phyloP scores from a whole-genome alignment of 202 grass and related monocot species.

The Setaria viridis region DNA sequence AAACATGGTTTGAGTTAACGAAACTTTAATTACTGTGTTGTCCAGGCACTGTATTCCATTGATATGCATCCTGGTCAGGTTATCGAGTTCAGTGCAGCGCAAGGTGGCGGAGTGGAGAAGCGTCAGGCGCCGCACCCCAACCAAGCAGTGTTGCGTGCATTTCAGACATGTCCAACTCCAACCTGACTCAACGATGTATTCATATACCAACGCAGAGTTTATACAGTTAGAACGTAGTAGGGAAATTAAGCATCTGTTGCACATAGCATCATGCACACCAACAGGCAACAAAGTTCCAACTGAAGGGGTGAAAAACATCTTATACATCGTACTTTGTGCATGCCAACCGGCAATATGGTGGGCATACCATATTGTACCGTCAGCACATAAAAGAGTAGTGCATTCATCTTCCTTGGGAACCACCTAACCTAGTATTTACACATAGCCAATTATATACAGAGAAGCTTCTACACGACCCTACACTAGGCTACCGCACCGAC shows the following conservation, averaged over 20 bases:
- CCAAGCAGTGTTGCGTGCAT: background rate
- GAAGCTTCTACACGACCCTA: too few relatives aligned
- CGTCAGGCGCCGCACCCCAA: background rate
- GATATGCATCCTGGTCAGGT: too few relatives aligned
- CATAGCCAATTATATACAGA: constrained; percentile 22
- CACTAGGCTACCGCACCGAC: too few relatives aligned
- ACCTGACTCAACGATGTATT: background rate
- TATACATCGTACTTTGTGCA: too few relatives aligned
- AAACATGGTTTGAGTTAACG: background rate
- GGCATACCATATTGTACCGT: background rate
- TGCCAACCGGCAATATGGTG: background rate
- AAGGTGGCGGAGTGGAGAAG: background rate
- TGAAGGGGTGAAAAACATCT: background rate
- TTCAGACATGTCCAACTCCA: background rate
- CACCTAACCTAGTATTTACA: constrained; percentile 30
- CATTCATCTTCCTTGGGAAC: background rate
- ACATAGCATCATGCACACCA: background rate
- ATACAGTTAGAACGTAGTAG: background rate
- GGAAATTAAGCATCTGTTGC: background rate
- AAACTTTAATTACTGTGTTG: background rate
- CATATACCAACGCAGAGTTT: background rate
- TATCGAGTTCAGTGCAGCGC: too few relatives aligned
- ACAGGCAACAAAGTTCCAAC: background rate
- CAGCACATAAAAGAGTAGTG: background rate
- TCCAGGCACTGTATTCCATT: too few relatives aligned